phyloP scores from a whole-genome alignment of 2,329 filamentous ascomycete genomes.

The Trichoderma pleuroti region DNA sequence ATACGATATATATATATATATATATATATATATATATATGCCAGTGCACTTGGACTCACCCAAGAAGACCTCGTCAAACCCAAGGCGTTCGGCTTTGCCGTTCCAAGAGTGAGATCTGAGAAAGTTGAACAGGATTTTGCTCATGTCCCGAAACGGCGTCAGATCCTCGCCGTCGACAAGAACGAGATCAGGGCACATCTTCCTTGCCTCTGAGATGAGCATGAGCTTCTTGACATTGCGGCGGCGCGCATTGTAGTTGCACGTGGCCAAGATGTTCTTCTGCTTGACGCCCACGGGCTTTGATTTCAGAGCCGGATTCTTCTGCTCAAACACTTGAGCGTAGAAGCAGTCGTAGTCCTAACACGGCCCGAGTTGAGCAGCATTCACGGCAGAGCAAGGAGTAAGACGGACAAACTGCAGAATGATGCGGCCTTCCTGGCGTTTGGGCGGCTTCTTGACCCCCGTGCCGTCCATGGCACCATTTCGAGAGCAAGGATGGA shows the following conservation, averaged over 20 bases:
- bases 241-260: constrained; percentile 85
- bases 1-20: no score
- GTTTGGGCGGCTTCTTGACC: constrained; percentile 33
- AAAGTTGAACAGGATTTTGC: constrained; percentile 74
- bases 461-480: constrained; percentile 12
- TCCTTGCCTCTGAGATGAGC: constrained; percentile 76
- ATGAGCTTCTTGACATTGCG: constrained; percentile 78
- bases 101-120: constrained; percentile 75
- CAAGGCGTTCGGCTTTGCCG: constrained; percentile 71
- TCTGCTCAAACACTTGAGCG: constrained; percentile 82
- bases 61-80: constrained; percentile 79
- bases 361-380: constrained; percentile 15
- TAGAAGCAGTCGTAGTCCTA: constrained; percentile 92
- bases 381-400: background rate
- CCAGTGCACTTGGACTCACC: constrained; percentile 36
- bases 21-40: no score
- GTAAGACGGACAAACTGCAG: constrained; percentile 69
- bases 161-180: constrained; percentile 85
- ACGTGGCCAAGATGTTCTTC: constrained; percentile 88
- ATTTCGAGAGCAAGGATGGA: background rate
- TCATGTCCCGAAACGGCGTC: constrained; percentile 78
- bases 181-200: constrained; percentile 76
- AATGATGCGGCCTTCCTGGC: constrained; percentile 65
- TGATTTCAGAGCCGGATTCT: constrained; percentile 67
- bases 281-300: constrained; percentile 82